Conservation (phyloP, 192 early-diverging fungal genomes). For the Diversispora epigaea region DNA sequence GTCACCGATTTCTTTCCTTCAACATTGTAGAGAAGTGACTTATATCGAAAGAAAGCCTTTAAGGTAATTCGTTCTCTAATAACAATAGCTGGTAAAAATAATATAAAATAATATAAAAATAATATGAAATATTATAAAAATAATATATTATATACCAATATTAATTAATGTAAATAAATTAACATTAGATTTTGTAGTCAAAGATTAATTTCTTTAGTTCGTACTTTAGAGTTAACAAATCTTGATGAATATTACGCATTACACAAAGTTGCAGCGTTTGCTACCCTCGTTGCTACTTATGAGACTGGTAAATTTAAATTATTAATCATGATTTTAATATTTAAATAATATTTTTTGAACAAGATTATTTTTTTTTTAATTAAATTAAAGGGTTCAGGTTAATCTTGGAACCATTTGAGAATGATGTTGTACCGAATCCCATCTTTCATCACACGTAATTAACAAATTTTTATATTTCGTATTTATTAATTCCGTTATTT, state of each 20-base stretch:
- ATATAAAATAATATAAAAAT: slow-evolving; percentile 25
- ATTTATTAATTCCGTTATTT: background rate
- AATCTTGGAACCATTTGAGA: slow-evolving; percentile 97
- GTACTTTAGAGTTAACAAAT: slow-evolving; percentile 91
- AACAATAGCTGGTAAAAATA: background rate
- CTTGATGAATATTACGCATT: slow-evolving; percentile 83
- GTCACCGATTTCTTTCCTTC: slow-evolving; percentile 88
- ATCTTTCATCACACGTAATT: slow-evolving; percentile 81
- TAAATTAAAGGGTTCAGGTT: slow-evolving; percentile 71
- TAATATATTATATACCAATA: background rate
- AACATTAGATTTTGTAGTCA: slow-evolving; percentile 77
- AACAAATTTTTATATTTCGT: background rate
- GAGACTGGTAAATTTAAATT: slow-evolving; percentile 64
- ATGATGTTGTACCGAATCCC: slow-evolving; percentile 94
- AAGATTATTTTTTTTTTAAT: background rate
- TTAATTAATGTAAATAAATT: too few relatives aligned
- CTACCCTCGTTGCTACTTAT: slow-evolving; percentile 94
- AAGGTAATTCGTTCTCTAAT: slow-evolving; percentile 38
- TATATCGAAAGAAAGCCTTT: slow-evolving; percentile 93
- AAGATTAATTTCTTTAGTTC: slow-evolving; percentile 82
- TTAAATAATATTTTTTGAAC: background rate
- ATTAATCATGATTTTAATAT: background rate
- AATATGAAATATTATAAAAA: background rate
- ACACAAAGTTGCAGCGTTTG: slow-evolving; percentile 86
- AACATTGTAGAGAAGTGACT: slow-evolving; percentile 92